Percentiles rank a stretch among this genome's conserved stretches.
These are phyloP conservation scores for Jatropha curcas DNA, from an alignment of 345 rosid species.

Conservation along the genomic window DNA sequence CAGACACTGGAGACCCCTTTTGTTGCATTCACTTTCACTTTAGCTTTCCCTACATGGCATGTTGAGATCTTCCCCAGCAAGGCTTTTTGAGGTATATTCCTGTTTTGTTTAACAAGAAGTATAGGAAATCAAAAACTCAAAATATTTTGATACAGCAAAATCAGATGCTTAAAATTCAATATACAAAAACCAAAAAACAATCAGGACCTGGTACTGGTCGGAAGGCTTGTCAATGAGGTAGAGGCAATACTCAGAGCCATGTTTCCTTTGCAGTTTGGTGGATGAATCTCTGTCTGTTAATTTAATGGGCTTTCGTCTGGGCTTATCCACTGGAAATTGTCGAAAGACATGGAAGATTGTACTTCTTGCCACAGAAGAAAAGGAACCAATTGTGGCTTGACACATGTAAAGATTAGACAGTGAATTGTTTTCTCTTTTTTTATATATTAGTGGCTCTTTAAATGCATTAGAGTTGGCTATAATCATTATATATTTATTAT, in stretches of 20 bases:
- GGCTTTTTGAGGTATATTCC: constrained; percentile 19
- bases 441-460: background rate
- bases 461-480: background rate
- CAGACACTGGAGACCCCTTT: constrained; percentile 87
- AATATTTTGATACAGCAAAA: background rate
- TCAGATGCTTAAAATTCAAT: background rate
- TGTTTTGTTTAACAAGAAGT: constrained; percentile 9
- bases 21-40: constrained; percentile 49
- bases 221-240: constrained; percentile 32
- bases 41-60: constrained; percentile 6
- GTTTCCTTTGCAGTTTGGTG: background rate
- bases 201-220: constrained; percentile 25
- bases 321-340: constrained; percentile 11
- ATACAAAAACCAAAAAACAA: background rate
- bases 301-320: background rate
- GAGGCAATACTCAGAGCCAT: constrained; percentile 46
- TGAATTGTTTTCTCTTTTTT: background rate
- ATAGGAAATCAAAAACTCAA: background rate
- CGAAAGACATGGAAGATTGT: background rate
- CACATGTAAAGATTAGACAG: constrained; percentile 5
- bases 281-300: background rate
- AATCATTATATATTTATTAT: too few species aligned
- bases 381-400: constrained; percentile 2
- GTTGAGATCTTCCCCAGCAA: constrained; percentile 10
- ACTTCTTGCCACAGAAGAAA: background rate